phyloP scores from a whole-genome alignment of 2,329 filamentous ascomycete species.

The Aspergillus ruber region DNA sequence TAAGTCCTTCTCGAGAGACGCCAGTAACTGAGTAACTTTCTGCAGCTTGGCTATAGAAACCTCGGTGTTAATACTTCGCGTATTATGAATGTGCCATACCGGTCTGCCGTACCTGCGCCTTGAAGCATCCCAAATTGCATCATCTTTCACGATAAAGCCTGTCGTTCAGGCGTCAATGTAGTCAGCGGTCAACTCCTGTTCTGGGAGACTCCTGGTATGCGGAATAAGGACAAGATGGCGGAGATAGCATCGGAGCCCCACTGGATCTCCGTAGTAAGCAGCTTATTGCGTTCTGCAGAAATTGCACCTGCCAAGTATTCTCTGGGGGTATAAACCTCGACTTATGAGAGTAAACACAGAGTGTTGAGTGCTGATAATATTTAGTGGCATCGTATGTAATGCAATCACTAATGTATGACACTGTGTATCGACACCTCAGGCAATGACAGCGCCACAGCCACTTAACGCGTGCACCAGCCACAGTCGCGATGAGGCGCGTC shows the following conservation, averaged over 20 bases:
- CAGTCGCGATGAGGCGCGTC: slow-evolving; percentile 16
- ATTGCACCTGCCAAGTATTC: no score
- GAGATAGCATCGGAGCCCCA: slow-evolving; percentile 9
- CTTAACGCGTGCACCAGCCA: slow-evolving; percentile 30
- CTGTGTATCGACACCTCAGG: slow-evolving; percentile 15
- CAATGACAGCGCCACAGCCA: slow-evolving; percentile 18
- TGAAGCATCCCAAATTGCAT: slow-evolving; percentile 21
- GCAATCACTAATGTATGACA: no score
- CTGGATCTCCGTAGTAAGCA: slow-evolving; percentile 5
- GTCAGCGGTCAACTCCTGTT: background rate
- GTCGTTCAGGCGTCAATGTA: background rate
- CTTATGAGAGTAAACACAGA: no score
- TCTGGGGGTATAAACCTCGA: no score
- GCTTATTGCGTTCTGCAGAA: no score
- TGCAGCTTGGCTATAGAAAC: slow-evolving; percentile 56
- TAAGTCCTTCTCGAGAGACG: slow-evolving; percentile 57
- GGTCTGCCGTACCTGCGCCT: slow-evolving; percentile 18
- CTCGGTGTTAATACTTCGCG: background rate
- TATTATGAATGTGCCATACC: background rate
- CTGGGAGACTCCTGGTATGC: no score
- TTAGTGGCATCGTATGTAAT: no score
- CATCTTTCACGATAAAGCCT: background rate
- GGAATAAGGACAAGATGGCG: background rate
- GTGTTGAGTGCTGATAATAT: no score
- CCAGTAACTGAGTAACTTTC: slow-evolving; percentile 60